A percentile compares a stretch with the other conserved stretches of the same genome.
Evolutionary conservation across 177 flowering plant genomes (phyloP).

Genomic region (Telopea speciosissima): DNA sequence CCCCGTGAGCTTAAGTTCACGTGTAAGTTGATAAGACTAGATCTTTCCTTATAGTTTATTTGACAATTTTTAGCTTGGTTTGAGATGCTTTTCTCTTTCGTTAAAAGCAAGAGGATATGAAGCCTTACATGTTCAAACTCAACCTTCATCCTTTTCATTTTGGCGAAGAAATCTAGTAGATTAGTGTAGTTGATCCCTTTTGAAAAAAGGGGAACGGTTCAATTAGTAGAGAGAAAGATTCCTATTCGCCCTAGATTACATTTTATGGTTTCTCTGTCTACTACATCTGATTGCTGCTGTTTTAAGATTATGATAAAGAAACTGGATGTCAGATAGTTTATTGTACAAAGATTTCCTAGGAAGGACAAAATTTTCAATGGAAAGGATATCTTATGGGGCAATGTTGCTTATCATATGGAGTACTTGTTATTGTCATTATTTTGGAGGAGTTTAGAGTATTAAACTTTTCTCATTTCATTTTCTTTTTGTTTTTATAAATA

Average conservation of each 20-base stretch:
- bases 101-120: neutral
- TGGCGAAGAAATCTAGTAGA: neutral
- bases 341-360: neutral
- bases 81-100: neutral
- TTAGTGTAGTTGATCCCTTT: neutral
- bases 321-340: neutral
- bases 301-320: neutral
- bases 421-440: too few species aligned
- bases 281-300: neutral
- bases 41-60: neutral
- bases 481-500: too few species aligned
- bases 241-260: too few species aligned
- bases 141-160: neutral
- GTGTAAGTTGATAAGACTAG: conserved; percentile 34
- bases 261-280: too few species aligned
- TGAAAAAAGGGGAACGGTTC: neutral
- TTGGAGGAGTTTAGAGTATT: too few species aligned
- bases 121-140: neutral
- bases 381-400: too few species aligned
- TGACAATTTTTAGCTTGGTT: neutral
- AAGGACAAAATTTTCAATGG: too few species aligned
- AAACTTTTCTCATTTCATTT: too few species aligned
- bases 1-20: conserved; percentile 55
- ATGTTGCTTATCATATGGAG: too few species aligned
- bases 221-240: too few species aligned